Base-by-base conservation (phyloP, 2,329 filamentous ascomycete species). In the Exophiala sp. region DNA sequence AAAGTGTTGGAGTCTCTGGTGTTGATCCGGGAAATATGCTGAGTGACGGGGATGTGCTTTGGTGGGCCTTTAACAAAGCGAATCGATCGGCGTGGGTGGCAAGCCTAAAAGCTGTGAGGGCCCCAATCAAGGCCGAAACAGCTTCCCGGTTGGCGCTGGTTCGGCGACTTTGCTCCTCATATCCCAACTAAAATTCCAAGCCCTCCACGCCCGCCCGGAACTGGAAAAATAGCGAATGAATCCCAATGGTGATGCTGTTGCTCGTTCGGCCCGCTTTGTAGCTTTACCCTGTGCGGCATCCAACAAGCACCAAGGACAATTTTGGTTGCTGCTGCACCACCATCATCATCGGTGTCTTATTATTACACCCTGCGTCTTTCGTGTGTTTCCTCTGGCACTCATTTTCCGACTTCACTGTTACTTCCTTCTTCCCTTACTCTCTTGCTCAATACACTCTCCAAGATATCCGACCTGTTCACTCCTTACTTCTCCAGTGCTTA, bases 1-100 rank as follows among this genome's bases (percentile, higher is more conserved):
- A 54, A 54, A 48, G 35, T 58, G 51, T 58, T 58, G 55, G 52
- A 58, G 52, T 49, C 54, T 51, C 44, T 51, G 51, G 38, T 53
- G 47, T 16, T 55, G 33, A 42, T n/a, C 12, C 33, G 35, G 54
- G 41, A 38, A 46, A 29, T 41, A 21, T 50, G 47, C 29, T 34
- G 47, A 49, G 51, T 18, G 54, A 38, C 47, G 50, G 41, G 33
- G 36, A 51, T 51, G 47, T 52, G 38, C 18, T 16, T 52, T 52
- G 51, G 41, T 20, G 21, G 51, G 42, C 51, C 24, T 29, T 29
- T 29, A 29, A 29, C 24, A 29, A 29, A 58, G 54, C 54, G 50
- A 54, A 50, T 50, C 39, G 55, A 58, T 54, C 50, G 55, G 42
- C 50, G 38, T 21, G 43, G 36, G 51, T 48, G 50, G 55, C 41